These are phyloP conservation scores for Xylariaceae sp. DNA, from an alignment of 2,329 filamentous ascomycete species.

Conservation along the genomic window DNA sequence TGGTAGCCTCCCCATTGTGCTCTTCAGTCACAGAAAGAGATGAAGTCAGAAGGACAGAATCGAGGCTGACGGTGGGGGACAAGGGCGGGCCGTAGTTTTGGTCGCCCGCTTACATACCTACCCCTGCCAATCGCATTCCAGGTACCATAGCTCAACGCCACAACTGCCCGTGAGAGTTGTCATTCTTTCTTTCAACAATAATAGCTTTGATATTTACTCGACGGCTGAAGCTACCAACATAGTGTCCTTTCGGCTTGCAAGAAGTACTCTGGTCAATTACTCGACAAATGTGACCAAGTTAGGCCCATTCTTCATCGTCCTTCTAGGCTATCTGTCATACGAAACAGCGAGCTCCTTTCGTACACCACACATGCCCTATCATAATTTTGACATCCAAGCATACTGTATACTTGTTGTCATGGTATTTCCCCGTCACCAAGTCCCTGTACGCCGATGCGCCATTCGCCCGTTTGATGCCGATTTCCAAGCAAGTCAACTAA, in stretches of 20 bases:
- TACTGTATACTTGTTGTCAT: constrained; percentile 40
- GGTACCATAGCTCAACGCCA: too few relatives aligned
- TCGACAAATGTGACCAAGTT: neutral
- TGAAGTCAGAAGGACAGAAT: constrained; percentile 30
- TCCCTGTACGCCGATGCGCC: constrained; percentile 40
- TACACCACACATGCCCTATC: constrained; percentile 24
- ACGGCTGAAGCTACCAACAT: too few relatives aligned
- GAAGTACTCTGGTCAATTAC: neutral
- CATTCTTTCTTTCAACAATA: neutral
- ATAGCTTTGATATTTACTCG: constrained; percentile 2
- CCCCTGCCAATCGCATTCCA: too few relatives aligned
- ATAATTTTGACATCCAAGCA: constrained; percentile 37
- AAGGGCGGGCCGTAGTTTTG: constrained; percentile 6
- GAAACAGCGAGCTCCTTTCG: constrained; percentile 11
- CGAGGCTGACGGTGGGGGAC: constrained; percentile 35
- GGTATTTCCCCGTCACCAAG: constrained; percentile 41
- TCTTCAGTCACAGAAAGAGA: constrained; percentile 23
- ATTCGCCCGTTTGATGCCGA: constrained; percentile 35
- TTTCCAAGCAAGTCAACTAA: constrained; percentile 37
- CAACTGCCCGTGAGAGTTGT: too few relatives aligned
- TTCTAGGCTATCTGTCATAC: constrained; percentile 26
- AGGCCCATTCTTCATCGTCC: constrained; percentile 15
- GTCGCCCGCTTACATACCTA: neutral
- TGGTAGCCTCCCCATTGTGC: constrained; percentile 32
- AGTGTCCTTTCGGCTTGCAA: too few relatives aligned